Base-by-base conservation (phyloP, 768 basidiomycete genomes). In the Lactarius hengduanensis region DNA sequence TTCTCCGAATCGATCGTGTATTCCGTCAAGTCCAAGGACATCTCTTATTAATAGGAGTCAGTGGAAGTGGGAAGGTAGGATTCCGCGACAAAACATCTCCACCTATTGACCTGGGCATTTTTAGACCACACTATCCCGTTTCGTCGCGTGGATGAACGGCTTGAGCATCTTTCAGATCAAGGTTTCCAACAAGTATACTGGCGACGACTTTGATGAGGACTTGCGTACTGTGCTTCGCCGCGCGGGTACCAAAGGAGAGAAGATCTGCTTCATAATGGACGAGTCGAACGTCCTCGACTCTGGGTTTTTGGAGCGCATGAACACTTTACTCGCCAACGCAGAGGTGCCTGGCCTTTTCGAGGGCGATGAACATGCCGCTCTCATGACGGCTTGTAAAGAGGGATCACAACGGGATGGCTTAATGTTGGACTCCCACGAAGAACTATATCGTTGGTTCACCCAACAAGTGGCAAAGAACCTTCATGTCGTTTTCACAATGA, bases 271-370 rank as follows among this genome's bases (percentile, higher is more conserved):
- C 83, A 98, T 99, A 80, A 98, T 99, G 97, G 97, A 99, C 76
- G 97, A 99, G 76, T 98, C 97, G 4, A 98, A 99, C 72, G 97
- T 98, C 15, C 89, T 98, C 38, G 97, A 99, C 75, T 96, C 97
- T 15, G 97, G 97, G 56, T 99, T 99, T 84, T 79, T 99, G 70
- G 97, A 99, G 76, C 88, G 97, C n/a, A 98, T 99, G 96, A 99
- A 99, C 76, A 99, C 97, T 0, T 85, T 99, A 16, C 84, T 99
- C 18, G 97, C 97, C 47, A 99, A 99, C 72, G 97, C 97, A n/a
- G 97, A 99, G 76, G 96, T 99, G n/a, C 97, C 97, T 0, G 97
- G 97, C 77, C 83, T 99, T n/a, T 99, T 99, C 75, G 97, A 99
- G 77, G 97, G 97, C n/a, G 97, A 99, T 72, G 97, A 99, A 75